phyloP scores from a whole-genome alignment of 2,329 filamentous ascomycete species.

The Cytospora paraplurivora region DNA sequence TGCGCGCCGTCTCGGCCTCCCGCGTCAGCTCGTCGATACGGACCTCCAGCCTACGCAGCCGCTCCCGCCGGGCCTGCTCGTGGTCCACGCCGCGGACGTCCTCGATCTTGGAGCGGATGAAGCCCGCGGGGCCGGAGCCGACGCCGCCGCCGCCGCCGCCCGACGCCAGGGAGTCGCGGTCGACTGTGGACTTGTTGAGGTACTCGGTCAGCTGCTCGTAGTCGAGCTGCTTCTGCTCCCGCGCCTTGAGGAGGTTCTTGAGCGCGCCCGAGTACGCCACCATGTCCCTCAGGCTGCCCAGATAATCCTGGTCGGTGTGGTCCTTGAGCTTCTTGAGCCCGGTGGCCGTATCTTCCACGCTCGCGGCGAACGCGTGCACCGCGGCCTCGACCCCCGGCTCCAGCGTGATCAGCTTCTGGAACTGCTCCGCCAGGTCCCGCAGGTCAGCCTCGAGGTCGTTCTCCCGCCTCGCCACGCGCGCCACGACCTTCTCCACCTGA shows the following conservation, averaged over 20 bases:
- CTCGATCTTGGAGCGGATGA: conserved; percentile 91
- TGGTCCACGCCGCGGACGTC: conserved; percentile 97
- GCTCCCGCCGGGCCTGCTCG: conserved; percentile 84
- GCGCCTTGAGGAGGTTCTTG: conserved; percentile 84
- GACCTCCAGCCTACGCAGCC: conserved; percentile 85
- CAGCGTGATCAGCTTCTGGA: conserved; percentile 86
- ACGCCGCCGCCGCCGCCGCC: conserved; percentile 49
- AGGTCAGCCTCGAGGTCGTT: conserved; percentile 86
- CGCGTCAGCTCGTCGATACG: conserved; percentile 88
- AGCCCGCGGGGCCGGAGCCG: conserved; percentile 70
- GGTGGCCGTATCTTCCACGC: conserved; percentile 78
- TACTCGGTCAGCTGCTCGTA: conserved; percentile 96
- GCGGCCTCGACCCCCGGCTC: conserved; percentile 84
- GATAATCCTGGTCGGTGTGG: conserved; percentile 92
- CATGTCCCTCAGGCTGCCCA: conserved; percentile 92
- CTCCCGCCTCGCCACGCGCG: conserved; percentile 84
- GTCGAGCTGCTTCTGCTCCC: conserved; percentile 97
- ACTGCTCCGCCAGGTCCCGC: conserved; percentile 87
- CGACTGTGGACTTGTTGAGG: conserved; percentile 83
- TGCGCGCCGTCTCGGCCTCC: conserved; percentile 86
- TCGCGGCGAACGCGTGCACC: conserved; percentile 82
- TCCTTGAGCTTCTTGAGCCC: conserved; percentile 83
- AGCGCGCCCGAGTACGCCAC: conserved; percentile 88
- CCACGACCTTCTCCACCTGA: conserved; percentile 95
- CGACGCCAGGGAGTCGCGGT: conserved; percentile 76